Conservation (phyloP, 768 basidiomycete genomes). For the Trametes maxima region DNA sequence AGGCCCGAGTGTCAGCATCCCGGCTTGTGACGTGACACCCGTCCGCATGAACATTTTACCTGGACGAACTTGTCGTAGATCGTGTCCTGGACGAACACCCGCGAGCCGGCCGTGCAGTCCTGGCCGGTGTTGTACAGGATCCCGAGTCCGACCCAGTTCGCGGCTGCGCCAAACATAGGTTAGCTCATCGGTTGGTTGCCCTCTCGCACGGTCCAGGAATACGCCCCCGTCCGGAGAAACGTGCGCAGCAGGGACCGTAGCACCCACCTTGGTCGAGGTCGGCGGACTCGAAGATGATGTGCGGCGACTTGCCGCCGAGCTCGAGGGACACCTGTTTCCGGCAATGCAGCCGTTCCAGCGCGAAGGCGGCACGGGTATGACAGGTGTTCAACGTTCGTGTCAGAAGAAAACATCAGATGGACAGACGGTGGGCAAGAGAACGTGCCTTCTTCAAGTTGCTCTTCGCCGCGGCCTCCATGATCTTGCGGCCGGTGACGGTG, state of each 20-base stretch:
- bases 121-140: constrained; percentile 91
- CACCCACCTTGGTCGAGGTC: constrained; percentile 78
- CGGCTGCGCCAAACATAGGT: constrained; percentile 44
- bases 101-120: constrained; percentile 91
- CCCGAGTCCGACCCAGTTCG: constrained; percentile 84
- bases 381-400: neutral
- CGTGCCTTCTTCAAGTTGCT: constrained; percentile 90
- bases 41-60: neutral
- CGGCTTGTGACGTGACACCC: neutral
- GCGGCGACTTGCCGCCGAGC: constrained; percentile 91
- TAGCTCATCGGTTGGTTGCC: neutral
- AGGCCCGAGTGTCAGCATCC: neutral
- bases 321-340: constrained; percentile 78
- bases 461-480: constrained; percentile 90
- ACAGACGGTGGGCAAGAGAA: neutral
- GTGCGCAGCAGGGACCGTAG: neutral
- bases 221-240: neutral
- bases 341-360: neutral
- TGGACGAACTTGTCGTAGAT: constrained; percentile 85
- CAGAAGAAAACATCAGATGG: neutral
- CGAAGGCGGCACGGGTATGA: neutral
- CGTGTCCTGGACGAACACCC: constrained; percentile 85
- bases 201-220: too few species aligned
- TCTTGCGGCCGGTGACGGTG: constrained; percentile 83
- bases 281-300: constrained; percentile 88